phyloP scores from a whole-genome alignment of 1,139 yeast species.

The Blastobotrys proliferans region DNA sequence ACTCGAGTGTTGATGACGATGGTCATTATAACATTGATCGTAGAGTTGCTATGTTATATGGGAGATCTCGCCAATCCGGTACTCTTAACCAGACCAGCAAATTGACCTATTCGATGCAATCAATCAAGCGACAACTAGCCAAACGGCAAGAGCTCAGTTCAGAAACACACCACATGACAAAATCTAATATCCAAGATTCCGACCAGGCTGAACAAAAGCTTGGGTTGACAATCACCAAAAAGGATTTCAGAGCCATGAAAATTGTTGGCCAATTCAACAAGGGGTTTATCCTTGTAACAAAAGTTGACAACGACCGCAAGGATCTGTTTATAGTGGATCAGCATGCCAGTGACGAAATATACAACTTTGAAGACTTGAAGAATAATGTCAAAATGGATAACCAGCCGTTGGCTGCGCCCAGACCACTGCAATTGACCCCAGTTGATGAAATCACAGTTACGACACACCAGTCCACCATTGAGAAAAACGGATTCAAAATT shows the following conservation, averaged over 20 bases:
- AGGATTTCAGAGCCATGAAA: conserved; percentile 54
- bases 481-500: conserved; percentile 71
- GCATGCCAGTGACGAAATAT: conserved; percentile 96
- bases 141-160: background rate
- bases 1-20: background rate
- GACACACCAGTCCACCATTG: conserved; percentile 55
- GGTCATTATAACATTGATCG: background rate
- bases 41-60: background rate
- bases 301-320: conserved; percentile 35
- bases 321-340: conserved; percentile 89
- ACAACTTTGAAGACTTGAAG: conserved; percentile 72
- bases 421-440: conserved; percentile 59
- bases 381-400: conserved; percentile 51
- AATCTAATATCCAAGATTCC: conserved; percentile 33
- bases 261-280: conserved; percentile 89
- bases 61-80: conserved; percentile 5
- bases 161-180: conserved; percentile 5
- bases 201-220: conserved; percentile 44
- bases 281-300: conserved; percentile 77
- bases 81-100: conserved; percentile 5
- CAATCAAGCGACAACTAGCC: background rate
- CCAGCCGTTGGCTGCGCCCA: conserved; percentile 72
- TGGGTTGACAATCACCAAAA: conserved; percentile 30
- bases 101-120: background rate
- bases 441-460: conserved; percentile 71